Percentiles rank a stretch among this genome's conserved stretches.
phyloP scores from a whole-genome alignment of 2,329 filamentous ascomycete species.

The Cladobotryum protrusum region DNA sequence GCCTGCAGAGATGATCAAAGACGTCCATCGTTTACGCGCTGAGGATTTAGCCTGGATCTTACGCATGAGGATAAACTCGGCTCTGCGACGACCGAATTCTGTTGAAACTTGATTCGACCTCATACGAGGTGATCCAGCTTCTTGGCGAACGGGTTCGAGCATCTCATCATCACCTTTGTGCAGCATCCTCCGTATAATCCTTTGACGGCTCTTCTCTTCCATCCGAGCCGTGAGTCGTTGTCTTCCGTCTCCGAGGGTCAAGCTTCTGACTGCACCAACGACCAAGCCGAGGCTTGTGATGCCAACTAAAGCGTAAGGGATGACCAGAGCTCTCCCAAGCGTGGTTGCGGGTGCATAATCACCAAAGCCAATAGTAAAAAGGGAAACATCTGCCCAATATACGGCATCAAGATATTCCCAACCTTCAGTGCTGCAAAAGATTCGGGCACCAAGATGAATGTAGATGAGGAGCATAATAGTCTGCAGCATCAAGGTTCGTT shows the following conservation, averaged over 20 bases:
- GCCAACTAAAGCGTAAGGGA: conserved; percentile 78
- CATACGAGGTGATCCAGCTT: conserved; percentile 8
- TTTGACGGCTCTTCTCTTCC: conserved; percentile 52
- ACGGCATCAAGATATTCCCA: conserved; percentile 76
- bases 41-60: conserved; percentile 63
- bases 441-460: conserved; percentile 66
- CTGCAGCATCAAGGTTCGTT: conserved; percentile 83
- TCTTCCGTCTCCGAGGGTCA: conserved; percentile 50
- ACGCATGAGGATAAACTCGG: conserved; percentile 75
- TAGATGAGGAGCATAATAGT: conserved; percentile 82
- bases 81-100: conserved; percentile 56
- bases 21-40: conserved; percentile 64
- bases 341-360: conserved; percentile 43
- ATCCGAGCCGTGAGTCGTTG: conserved; percentile 50
- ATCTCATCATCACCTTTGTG: conserved; percentile 40
- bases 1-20: conserved; percentile 59
- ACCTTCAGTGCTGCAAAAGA: conserved; percentile 66
- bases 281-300: conserved; percentile 80
- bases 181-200: conserved; percentile 39
- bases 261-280: conserved; percentile 68
- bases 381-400: conserved; percentile 70
- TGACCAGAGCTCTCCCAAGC: conserved; percentile 64
- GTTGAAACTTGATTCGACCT: conserved; percentile 8
- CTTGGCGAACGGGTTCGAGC: conserved; percentile 35
- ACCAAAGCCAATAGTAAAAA: conserved; percentile 59